Evolutionary conservation across 305 asterid species (phyloP).

Genomic region (Ilex paraguariensis): DNA sequence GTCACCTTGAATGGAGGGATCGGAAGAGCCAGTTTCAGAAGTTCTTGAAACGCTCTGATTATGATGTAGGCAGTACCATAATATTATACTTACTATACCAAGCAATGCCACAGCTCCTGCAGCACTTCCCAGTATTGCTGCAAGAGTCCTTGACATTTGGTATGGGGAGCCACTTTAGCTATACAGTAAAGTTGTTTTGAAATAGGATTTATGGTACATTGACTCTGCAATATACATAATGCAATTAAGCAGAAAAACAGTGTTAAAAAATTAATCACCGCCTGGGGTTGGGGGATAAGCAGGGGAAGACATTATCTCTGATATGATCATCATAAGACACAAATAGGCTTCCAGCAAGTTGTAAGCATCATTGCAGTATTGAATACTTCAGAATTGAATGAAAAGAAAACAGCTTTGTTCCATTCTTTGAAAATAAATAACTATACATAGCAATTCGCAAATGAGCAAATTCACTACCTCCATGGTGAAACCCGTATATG

Average conservation of each 20-base stretch:
- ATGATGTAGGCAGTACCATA: conserved; percentile 54
- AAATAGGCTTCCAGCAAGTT: too few species aligned
- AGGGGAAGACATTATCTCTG: background rate
- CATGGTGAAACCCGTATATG: too few species aligned
- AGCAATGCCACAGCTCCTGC: conserved; percentile 95
- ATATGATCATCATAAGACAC: too few species aligned
- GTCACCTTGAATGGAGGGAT: conserved; percentile 71
- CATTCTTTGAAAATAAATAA: too few species aligned
- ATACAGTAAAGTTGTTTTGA: conserved; percentile 21
- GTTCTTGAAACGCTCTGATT: conserved; percentile 50
- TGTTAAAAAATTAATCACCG: background rate
- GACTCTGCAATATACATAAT: conserved; percentile 38
- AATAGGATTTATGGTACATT: conserved; percentile 31
- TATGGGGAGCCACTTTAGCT: conserved; percentile 54
- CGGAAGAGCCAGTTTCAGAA: conserved; percentile 81
- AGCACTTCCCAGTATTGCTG: conserved; percentile 93
- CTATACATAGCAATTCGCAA: too few species aligned
- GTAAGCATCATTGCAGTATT: too few species aligned
- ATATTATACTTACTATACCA: conserved; percentile 41
- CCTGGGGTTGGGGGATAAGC: background rate
- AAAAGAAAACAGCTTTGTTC: too few species aligned
- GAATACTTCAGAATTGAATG: too few species aligned
- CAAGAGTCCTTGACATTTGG: conserved; percentile 94
- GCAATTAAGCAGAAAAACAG: conserved; percentile 6
- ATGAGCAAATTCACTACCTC: too few species aligned